These are phyloP conservation scores for Prunus campanulata DNA, from an alignment of 306 rosid species.

Conservation along the genomic window DNA sequence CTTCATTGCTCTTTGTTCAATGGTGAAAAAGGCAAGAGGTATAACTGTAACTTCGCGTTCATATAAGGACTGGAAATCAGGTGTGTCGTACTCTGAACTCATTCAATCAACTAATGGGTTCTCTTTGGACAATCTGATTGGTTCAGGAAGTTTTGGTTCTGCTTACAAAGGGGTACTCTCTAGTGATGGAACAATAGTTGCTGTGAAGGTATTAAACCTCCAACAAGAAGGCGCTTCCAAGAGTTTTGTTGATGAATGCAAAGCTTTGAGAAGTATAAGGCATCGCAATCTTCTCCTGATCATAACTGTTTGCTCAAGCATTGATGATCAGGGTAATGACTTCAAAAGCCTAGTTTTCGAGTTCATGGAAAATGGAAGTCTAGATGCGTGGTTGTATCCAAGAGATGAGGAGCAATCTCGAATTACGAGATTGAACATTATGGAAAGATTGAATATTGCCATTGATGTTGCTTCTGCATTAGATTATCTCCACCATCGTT, in stretches of 20 bases:
- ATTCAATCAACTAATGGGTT: background rate
- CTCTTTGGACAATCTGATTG: background rate
- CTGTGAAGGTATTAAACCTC: background rate
- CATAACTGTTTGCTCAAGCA: conserved; percentile 25
- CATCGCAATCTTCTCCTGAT: conserved; percentile 42
- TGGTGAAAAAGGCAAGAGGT: background rate
- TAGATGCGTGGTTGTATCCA: conserved; percentile 31
- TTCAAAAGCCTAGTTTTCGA: conserved; percentile 35
- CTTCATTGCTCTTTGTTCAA: background rate
- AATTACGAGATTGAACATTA: conserved; percentile 18
- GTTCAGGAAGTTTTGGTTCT: background rate
- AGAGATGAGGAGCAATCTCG: background rate
- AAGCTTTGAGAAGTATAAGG: conserved; percentile 14
- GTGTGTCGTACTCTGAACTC: background rate
- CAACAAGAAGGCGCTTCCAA: background rate
- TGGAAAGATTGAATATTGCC: conserved; percentile 23
- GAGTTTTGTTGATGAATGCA: background rate
- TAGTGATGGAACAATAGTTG: background rate
- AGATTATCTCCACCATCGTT: background rate
- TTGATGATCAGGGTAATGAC: conserved; percentile 15
- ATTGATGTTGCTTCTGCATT: conserved; percentile 23
- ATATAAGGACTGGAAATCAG: background rate
- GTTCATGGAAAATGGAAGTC: conserved; percentile 33
- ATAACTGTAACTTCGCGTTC: background rate
- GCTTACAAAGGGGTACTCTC: background rate